Evolutionary conservation across 2,329 filamentous ascomycete genomes (phyloP), one percentile per base, ranked within the genome.

Genomic region (Microcyclospora tardicrescens): DNA sequence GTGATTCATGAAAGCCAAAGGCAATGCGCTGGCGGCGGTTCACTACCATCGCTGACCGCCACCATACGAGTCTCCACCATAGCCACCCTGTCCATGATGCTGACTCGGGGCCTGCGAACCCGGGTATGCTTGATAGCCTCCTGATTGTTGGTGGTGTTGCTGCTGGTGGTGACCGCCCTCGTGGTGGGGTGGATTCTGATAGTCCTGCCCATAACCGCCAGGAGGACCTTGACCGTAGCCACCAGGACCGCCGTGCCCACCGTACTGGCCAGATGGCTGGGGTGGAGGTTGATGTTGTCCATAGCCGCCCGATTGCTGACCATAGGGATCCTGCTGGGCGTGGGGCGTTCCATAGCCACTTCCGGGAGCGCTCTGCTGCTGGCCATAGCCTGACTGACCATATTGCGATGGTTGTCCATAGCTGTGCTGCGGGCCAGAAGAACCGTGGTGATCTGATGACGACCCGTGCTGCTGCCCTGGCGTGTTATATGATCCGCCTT

Each of bases 351-450:
- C 40, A 19, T 42, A 42, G n/a, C 36, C 34, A 27, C 40, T 42
- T 30, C 40, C 27, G 5, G 36, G 40, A n/a, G 39, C 39, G 19
- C 36, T 39, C 10, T 38, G 33, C 13, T 37, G 36, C 13, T 46
- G 42, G 29, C 45, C 44, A 14, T 45, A 37, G n/a, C 40, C 36
- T 28, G 45, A 47, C n/a, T 51, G 47, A 16, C 47, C 46, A 34
- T 51, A 50, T 32, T 55, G 49, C 19, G 45, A 37, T 38, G 48
- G 47, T 29, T 48, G 37, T 3, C 34, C 41, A 24, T 42, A 42
- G 10, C 38, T 35, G 5, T 35, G 31, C 14, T 35, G 36, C 10
- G 11, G 15, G 12, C 5, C 29, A 24, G 19, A 24, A 24, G 19
- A 24, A 5, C 30, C 30, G 10, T 15, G 12, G 4, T 32, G 14